Evolutionary conservation across 1,284 basidiomycete species (phyloP).

Genomic region (Coniophora puteana): DNA sequence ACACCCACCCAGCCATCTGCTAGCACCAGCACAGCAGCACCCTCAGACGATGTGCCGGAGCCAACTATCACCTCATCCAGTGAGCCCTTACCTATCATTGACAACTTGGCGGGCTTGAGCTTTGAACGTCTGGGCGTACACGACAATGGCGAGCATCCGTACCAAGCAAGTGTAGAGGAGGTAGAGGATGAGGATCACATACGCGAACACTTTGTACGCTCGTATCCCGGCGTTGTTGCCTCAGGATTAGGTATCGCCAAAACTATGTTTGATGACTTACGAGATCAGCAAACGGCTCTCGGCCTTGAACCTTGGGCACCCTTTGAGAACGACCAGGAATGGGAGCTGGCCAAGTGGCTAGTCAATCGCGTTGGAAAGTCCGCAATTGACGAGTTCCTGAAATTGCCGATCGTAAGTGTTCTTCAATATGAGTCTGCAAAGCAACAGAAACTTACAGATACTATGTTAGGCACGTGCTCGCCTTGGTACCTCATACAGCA

Average conservation of each 20-base stretch:
- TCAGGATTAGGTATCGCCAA: background rate
- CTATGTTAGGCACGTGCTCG: background rate
- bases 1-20: background rate
- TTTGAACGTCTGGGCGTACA: too few relatives aligned
- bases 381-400: slow-evolving; percentile 1
- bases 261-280: background rate
- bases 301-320: background rate
- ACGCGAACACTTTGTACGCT: background rate
- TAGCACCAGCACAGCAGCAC: background rate
- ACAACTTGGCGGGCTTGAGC: too few relatives aligned
- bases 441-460: background rate
- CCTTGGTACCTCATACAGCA: background rate
- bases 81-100: too few relatives aligned
- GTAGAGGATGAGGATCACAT: background rate
- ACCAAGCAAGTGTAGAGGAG: background rate
- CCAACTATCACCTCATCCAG: too few relatives aligned
- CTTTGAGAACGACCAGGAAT: background rate
- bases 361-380: background rate
- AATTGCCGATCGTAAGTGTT: slow-evolving; percentile 4
- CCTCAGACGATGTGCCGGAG: too few relatives aligned
- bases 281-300: background rate
- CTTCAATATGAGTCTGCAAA: background rate
- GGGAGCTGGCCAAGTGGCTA: slow-evolving; percentile 2
- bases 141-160: too few relatives aligned
- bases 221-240: background rate